Percentiles rank a stretch among this genome's conserved stretches.
phyloP scores from a whole-genome alignment of 352 stramenopile genomes.

The Elongisporangium prolatum region DNA sequence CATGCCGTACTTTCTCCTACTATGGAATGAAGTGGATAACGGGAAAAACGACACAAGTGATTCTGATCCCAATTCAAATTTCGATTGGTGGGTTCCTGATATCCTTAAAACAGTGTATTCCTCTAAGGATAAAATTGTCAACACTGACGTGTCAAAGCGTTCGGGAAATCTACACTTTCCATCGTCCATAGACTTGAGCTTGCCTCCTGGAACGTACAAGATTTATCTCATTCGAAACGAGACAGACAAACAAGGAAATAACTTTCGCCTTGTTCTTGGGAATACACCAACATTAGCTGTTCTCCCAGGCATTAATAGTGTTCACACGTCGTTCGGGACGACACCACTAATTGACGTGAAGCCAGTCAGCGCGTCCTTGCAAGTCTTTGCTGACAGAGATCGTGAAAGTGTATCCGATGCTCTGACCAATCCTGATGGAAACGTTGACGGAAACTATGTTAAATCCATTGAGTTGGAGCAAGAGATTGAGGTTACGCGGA shows the following conservation, averaged over 20 bases:
- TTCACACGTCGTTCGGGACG: slow-evolving; percentile 52
- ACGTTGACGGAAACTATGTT: slow-evolving; percentile 19
- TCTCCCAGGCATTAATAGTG: slow-evolving; percentile 39
- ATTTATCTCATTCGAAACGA: slow-evolving; percentile 46
- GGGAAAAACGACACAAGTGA: slow-evolving; percentile 1
- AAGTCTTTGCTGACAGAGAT: slow-evolving; percentile 25
- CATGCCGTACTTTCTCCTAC: slow-evolving; percentile 35
- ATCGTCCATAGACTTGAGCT: slow-evolving; percentile 35
- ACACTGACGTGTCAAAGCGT: slow-evolving; percentile 14
- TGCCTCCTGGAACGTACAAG: slow-evolving; percentile 37
- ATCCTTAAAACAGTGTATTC: slow-evolving; percentile 22
- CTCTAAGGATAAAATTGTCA: slow-evolving; percentile 10
- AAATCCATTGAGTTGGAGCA: slow-evolving; percentile 20
- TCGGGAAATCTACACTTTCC: slow-evolving; percentile 21
- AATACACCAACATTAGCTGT: slow-evolving; percentile 25
- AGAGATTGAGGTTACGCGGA: slow-evolving; percentile 27
- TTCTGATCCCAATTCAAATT: slow-evolving; percentile 1
- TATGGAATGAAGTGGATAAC: slow-evolving; percentile 25
- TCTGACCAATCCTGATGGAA: slow-evolving; percentile 13
- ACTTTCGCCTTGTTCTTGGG: slow-evolving; percentile 25
- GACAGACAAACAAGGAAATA: slow-evolving; percentile 9
- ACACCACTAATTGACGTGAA: slow-evolving; percentile 56
- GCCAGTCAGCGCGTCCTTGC: slow-evolving; percentile 25
- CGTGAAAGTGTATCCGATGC: slow-evolving; percentile 13
- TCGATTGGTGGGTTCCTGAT: slow-evolving; percentile 38